Evolutionary conservation across 2,329 filamentous ascomycete species (phyloP), one percentile per base, ranked within the genome.

Genomic region (Aphanocladium album): DNA sequence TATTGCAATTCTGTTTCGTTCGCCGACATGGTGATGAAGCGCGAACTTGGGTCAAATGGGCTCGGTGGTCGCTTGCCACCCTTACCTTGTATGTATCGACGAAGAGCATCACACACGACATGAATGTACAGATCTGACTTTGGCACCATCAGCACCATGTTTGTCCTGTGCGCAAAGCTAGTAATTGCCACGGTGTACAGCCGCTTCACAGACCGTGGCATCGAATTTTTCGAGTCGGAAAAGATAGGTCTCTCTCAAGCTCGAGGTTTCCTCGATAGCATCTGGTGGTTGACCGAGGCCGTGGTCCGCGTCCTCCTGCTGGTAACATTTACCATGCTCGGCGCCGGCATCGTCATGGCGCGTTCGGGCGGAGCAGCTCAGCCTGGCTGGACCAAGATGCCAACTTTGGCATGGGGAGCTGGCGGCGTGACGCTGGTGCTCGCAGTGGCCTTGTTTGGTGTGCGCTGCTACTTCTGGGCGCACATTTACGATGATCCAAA

Each of bases 1-100:
- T 61, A 16, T 19, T 56, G 37, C 60, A 57, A 4, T 57, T 57
- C 52, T 61, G 60, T 37, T 61, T 61, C 19, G 46, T 61, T 19
- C 60, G 60, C 3, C 52, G 60, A n/a, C 60, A 57, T 17, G 39
- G 53, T 37, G 60, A 61, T 37, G 53, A 53, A 2, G 60, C 60
- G 25, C 41, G 60, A 6, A 33, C 16, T 21, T 61, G 60, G 60
- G 39, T 61, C 3, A 33, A 43, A 39, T 61, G 60, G 60, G 35
- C 47, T 3, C 43, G 53, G 17, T 46, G 39, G 35, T 57, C 52
- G n/a, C 37, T 57, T 21, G 37, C 60, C 53, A 30, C 50, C 23
- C 57, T 46, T 50, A 51, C 46, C 7, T 61, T 61, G 60, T 57
- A 52, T 25, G 60, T 23, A 39, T 17, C 9, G 5, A 14, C 12